A percentile compares a stretch with the other conserved stretches of the same genome.
Evolutionary conservation across 1,284 basidiomycete species (phyloP).

Genomic region (Mycena sp.): DNA sequence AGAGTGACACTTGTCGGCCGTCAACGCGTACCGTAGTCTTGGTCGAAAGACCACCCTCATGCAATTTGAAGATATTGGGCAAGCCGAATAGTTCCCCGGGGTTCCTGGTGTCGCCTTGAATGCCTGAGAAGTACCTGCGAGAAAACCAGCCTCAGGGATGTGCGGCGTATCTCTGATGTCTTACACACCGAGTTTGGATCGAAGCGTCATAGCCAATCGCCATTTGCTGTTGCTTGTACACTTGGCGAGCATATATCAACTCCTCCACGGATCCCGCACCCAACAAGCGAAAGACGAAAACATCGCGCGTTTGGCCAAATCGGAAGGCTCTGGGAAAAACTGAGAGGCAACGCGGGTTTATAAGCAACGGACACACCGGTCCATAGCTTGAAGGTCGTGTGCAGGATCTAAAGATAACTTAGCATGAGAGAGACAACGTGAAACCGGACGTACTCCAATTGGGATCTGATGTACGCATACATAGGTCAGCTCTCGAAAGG

Average conservation of each 20-base stretch:
- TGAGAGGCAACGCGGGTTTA: not conserved
- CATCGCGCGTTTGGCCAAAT: conserved; percentile 89
- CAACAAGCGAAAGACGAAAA: conserved; percentile 85
- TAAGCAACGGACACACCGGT: conserved; percentile 54
- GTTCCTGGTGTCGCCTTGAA: conserved; percentile 77
- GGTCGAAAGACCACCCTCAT: conserved; percentile 78
- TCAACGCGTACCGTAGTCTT: too few species aligned
- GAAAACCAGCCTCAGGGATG: not conserved
- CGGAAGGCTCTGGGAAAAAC: conserved; percentile 69
- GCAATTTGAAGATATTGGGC: conserved; percentile 85
- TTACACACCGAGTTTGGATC: conserved; percentile 74
- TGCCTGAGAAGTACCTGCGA: conserved; percentile 79
- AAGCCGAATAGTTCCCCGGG: conserved; percentile 87
- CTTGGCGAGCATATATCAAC: conserved; percentile 84
- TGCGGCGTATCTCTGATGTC: conserved; percentile 56
- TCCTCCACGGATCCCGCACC: conserved; percentile 90
- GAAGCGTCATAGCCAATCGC: conserved; percentile 86
- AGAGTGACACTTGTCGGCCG: too few species aligned
- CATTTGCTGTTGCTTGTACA: conserved; percentile 93
- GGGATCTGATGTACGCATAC: conserved; percentile 64
- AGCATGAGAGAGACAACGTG: not conserved
- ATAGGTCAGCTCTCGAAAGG: not conserved
- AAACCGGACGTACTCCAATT: conserved; percentile 86
- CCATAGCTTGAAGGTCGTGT: conserved; percentile 89
- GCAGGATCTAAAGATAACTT: conserved; percentile 69